Percentiles rank a stretch among this genome's conserved stretches.
These are phyloP conservation scores for Mallotus japonicus DNA, from an alignment of 441 rosid species.

Conservation along the genomic window DNA sequence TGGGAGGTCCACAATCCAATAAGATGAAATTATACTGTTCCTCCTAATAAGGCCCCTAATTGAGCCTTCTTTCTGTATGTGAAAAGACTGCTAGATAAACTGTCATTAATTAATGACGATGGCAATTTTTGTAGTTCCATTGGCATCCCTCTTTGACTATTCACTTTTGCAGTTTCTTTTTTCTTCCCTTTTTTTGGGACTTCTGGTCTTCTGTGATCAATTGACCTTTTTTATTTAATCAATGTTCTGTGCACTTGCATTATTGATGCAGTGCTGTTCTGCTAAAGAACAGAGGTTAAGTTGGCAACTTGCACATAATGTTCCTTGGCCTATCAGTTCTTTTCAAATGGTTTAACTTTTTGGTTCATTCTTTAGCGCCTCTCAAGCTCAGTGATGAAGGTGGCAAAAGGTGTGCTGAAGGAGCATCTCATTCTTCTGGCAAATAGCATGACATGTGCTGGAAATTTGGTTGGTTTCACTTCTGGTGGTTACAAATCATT, in stretches of 20 bases:
- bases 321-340: neutral
- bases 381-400: constrained; percentile 74
- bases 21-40: neutral
- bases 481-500: constrained; percentile 82
- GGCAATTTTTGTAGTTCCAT: neutral
- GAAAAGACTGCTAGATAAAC: neutral
- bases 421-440: constrained; percentile 91
- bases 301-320: neutral
- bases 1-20: neutral
- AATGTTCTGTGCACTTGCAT: neutral
- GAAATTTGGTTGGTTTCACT: constrained; percentile 84
- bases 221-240: neutral
- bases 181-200: neutral
- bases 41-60: neutral
- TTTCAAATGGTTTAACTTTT: constrained; percentile 16
- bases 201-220: neutral
- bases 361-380: constrained; percentile 69
- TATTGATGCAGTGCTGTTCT: neutral
- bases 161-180: neutral
- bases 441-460: constrained; percentile 88
- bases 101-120: neutral
- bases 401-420: constrained; percentile 80
- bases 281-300: neutral
- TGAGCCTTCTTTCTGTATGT: neutral
- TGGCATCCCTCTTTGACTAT: neutral